These are phyloP conservation scores for Trichophyton equinum DNA, from an alignment of 2,329 filamentous ascomycete species.

Conservation along the genomic window DNA sequence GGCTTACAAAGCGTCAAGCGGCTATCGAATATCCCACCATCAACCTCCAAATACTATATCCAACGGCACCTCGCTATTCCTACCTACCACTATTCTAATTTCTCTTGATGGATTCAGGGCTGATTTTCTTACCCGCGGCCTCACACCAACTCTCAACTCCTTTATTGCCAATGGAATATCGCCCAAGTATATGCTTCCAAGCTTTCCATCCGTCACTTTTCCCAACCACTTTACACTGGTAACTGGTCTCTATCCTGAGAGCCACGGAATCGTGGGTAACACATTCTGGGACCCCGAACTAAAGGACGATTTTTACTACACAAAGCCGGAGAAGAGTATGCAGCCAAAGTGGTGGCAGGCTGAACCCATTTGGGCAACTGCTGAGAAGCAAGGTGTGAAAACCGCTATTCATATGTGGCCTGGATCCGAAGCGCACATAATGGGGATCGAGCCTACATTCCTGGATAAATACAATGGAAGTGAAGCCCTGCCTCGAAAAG, in stretches of 20 bases:
- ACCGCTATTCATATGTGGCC: conserved; percentile 98
- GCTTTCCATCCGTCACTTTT: conserved; percentile 92
- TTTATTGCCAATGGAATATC: conserved; percentile 77
- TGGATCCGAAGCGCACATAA: conserved; percentile 78
- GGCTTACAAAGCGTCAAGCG: conserved; percentile 43
- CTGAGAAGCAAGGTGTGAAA: conserved; percentile 65
- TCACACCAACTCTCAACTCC: conserved; percentile 70
- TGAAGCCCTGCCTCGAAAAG: conserved; percentile 63
- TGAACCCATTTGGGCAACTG: conserved; percentile 87
- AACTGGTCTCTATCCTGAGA: conserved; percentile 83
- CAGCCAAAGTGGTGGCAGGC: conserved; percentile 89
- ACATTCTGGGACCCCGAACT: conserved; percentile 79
- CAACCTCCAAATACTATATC: conserved; percentile 30
- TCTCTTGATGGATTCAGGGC: conserved; percentile 93
- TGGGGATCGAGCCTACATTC: conserved; percentile 60
- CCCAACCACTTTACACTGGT: conserved; percentile 91
- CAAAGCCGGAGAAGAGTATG: conserved; percentile 60
- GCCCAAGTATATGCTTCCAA: conserved; percentile 82
- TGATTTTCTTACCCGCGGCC: conserved; percentile 70
- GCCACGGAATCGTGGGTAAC: conserved; percentile 86
- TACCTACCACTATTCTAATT: conserved; percentile 82
- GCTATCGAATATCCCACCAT: conserved; percentile 20
- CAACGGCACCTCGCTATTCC: conserved; percentile 83
- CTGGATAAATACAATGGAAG: conserved; percentile 74
- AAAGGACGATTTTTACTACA: conserved; percentile 76